Evolutionary conservation across 331 rosid genomes (phyloP).

Genomic region (Erythrophleum ivorense): DNA sequence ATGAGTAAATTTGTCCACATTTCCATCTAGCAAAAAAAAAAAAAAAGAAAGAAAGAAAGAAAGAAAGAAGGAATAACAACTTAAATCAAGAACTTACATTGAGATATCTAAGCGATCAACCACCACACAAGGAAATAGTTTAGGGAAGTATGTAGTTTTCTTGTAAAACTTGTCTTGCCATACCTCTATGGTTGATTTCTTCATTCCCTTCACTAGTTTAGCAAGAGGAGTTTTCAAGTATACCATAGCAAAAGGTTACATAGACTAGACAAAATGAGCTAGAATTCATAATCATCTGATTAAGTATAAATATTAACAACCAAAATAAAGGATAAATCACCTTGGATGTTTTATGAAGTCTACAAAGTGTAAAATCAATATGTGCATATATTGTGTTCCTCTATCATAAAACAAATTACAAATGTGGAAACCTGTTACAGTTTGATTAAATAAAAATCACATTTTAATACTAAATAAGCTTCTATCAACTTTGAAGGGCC

Average conservation of each 20-base stretch:
- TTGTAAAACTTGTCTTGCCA: conserved; percentile 96
- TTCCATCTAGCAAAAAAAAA: too few species aligned
- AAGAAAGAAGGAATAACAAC: background rate
- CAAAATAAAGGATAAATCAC: conserved; percentile 47
- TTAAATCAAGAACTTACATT: conserved; percentile 64
- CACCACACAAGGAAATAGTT: conserved; percentile 90
- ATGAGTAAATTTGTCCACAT: too few species aligned
- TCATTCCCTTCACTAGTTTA: conserved; percentile 90
- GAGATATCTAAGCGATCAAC: conserved; percentile 85
- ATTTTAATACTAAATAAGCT: conserved; percentile 26
- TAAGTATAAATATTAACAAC: conserved; percentile 26
- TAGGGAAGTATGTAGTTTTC: conserved; percentile 85
- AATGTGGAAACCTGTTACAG: conserved; percentile 2
- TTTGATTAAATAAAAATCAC: background rate
- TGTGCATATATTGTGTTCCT: conserved; percentile 94
- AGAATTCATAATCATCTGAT: conserved; percentile 35
- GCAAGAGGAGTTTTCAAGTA: conserved; percentile 92
- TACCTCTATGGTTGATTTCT: conserved; percentile 75
- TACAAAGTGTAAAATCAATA: conserved; percentile 84
- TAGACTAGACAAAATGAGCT: conserved; percentile 53
- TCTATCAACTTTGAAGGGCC: conserved; percentile 52
- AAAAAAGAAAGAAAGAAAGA: too few species aligned
- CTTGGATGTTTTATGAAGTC: conserved; percentile 85
- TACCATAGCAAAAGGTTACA: conserved; percentile 77
- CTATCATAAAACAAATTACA: conserved; percentile 50